Base-by-base conservation (phyloP, 176 grass and related monocot genomes). In the Rhynchospora tenuis region DNA sequence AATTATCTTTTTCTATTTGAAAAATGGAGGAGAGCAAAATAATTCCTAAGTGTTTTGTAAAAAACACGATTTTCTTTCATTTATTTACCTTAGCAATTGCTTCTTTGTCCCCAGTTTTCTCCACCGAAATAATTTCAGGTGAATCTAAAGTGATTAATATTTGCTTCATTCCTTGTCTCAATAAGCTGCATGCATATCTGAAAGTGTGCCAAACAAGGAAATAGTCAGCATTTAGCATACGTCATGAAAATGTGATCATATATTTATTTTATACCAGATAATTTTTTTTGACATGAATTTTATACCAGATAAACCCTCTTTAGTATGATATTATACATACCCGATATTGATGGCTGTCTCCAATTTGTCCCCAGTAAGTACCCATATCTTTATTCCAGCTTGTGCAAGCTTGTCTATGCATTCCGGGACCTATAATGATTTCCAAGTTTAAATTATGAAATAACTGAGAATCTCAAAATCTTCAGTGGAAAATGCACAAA, bases 311-410 rank as follows among this genome's bases (percentile, higher is more conserved):
- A 29, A 86, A 72, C 33, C 66, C 15, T 1, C 23, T 83, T 72
- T 14, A 59, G 66, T 69, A 42, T 23, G 16, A 29, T 71, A 73
- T 38, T 50, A 64, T 15, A 9, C 62, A 77, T 80, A 98, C 92
- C 95, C 95, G 1, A 98, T 98, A 63, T 98, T 98, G 85, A 98
- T 90, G 78, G 95, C 95, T 6, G 95, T 98, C 81, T 98, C 95
- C 92, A 98, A 92, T 85, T 98, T 98, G 72, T 98, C 95, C 0
- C 95, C 95, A 15, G 95, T 98, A 22, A 98, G 89, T 57, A 98
- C 91, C 95, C 95, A 98, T 83, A 98, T 87, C 74, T 98, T 98
- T 83, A 98, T 98, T 89, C 95, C 95, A 84, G 95, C 95, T 89
- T 93, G 88, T 28, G 95, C 90, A 85, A 98, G 90, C 79, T 98